Evolutionary conservation across 179 eudicot species (phyloP), one percentile per base, ranked within the genome.

Genomic region (Spergularia azorica): DNA sequence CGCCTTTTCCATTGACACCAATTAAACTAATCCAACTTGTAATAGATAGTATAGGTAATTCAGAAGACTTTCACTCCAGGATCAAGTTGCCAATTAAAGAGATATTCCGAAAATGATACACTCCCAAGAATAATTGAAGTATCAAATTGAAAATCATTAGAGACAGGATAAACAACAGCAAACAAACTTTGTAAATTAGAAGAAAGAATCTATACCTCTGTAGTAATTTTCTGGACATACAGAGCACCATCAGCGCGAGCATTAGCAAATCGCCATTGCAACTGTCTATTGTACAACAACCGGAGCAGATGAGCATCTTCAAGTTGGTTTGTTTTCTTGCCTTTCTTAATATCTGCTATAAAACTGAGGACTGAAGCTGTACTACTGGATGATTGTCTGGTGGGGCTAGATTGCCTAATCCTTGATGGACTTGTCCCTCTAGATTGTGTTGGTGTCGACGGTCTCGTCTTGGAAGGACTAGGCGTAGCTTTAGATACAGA

Each of bases 191-290:
- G 26, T 17, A 46, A 10, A 7, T 51, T 2, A 7, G 26, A 7
- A 18, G 17, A 38, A 11, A 17, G 46, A 60, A 15, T 55, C n/a
- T 82, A 16, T 82, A 95, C 99, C 97, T 95, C 94, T 43, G 94
- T 87, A 60, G 80, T 83, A 59, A 81, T 61, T 79, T 79, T 88
- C 89, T 90, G 97, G 43, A 74, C 57, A 70, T 62, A 79, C 20
- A 89, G 67, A 69, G 91, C 82, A 67, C 85, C 84, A 82, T 87
- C 87, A 32, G 89, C 88, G 62, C 74, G 87, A 54, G 99, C 99
- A 89, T 95, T 95, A 66, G 90, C 90, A 79, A 80, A 93, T 60
- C 92, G 85, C 99, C 99, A 95, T 77, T 95, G 99, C 90, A 93
- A 76, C 39, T 86, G 89, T 77, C 96, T 83, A 70, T 93, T 95